Percentiles rank a stretch among this genome's conserved stretches.
phyloP scores from a whole-genome alignment of 2,329 filamentous ascomycete species.

The Hypoxylon sp. region DNA sequence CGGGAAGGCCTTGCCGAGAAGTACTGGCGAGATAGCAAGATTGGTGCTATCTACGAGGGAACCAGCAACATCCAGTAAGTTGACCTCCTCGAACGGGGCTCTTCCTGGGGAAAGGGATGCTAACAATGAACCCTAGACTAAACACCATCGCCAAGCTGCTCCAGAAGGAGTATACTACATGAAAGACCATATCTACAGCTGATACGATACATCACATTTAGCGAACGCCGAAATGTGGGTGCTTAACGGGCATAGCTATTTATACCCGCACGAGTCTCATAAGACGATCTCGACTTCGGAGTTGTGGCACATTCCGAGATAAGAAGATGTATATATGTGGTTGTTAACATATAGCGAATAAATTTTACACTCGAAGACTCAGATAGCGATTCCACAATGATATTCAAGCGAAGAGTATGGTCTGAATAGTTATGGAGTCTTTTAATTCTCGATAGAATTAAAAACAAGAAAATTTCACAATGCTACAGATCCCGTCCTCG shows the following conservation, averaged over 20 bases:
- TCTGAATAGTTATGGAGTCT: no score
- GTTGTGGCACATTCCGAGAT: no score
- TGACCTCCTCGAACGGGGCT: background rate
- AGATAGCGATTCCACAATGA: background rate
- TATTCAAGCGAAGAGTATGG: no score
- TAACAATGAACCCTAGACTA: constrained; percentile 57
- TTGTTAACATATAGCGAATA: background rate
- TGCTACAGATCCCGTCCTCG: no score
- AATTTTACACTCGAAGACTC: constrained; percentile 2
- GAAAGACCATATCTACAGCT: constrained; percentile 25
- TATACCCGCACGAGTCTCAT: constrained; percentile 6
- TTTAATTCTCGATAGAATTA: no score
- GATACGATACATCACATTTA: background rate
- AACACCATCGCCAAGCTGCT: constrained; percentile 74
- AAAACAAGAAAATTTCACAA: no score
- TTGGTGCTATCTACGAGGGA: constrained; percentile 96
- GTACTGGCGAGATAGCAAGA: constrained; percentile 98
- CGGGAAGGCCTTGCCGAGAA: constrained; percentile 97
- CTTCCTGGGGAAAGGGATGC: constrained; percentile 1
- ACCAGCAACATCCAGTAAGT: constrained; percentile 80
- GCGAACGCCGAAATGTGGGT: constrained; percentile 1
- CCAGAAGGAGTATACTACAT: constrained; percentile 70
- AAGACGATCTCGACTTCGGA: background rate
- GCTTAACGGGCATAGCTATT: background rate
- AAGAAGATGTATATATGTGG: background rate